A percentile compares a stretch with the other conserved stretches of the same genome.
phyloP scores from a whole-genome alignment of 345 rosid species.

The Melastoma malabathricum region DNA sequence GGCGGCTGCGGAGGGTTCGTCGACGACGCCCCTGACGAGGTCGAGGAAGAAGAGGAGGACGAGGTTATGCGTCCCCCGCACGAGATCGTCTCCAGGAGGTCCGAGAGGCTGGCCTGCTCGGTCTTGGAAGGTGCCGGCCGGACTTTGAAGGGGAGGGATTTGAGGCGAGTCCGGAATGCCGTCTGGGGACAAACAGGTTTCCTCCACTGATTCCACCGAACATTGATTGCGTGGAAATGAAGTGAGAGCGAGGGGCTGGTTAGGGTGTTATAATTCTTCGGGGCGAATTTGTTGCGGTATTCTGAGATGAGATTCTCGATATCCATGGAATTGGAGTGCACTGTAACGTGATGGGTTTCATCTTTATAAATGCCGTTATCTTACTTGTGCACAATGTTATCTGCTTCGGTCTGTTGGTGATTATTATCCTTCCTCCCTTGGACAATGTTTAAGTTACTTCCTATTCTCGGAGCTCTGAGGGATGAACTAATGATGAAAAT shows the following conservation, averaged over 20 bases:
- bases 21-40: conserved; percentile 21
- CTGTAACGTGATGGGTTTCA: no score
- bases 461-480: no score
- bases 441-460: no score
- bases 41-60: conserved; percentile 30
- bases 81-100: conserved; percentile 62
- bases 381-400: no score
- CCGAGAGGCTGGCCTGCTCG: conserved; percentile 44
- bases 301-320: no score
- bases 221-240: not conserved
- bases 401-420: no score
- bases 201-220: conserved; percentile 37
- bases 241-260: not conserved
- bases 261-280: not conserved
- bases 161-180: conserved; percentile 71
- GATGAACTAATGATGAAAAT: no score
- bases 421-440: no score
- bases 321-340: no score
- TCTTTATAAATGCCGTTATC: no score
- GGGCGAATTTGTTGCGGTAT: no score
- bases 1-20: conserved; percentile 33
- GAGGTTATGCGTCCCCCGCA: conserved; percentile 76
- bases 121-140: conserved; percentile 86
- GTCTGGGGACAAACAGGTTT: conserved; percentile 71
- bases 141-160: conserved; percentile 87